Conservation (phyloP, 148 eudicot genomes). For the Suaeda aralocaspica region DNA sequence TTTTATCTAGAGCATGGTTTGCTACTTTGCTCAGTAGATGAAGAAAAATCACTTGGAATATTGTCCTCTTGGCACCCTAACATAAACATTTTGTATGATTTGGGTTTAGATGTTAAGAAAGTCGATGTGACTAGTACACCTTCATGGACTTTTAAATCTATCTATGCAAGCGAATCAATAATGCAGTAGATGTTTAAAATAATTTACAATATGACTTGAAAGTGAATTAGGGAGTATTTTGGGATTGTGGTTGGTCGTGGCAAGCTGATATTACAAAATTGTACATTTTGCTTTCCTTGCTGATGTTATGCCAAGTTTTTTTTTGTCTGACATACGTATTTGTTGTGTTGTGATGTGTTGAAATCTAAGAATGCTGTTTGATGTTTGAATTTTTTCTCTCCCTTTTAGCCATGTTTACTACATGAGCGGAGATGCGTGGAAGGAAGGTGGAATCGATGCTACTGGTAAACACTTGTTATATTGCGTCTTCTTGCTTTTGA, state of each 20-base stretch:
- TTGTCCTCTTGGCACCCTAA: not conserved
- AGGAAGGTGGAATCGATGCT: slow-evolving; percentile 99
- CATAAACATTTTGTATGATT: not conserved
- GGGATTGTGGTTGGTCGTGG: not conserved
- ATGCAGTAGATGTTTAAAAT: not conserved
- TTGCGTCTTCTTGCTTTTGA: not conserved
- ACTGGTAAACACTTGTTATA: slow-evolving; percentile 60
- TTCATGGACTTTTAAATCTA: not conserved
- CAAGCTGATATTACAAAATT: not conserved
- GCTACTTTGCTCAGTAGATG: slow-evolving; percentile 1
- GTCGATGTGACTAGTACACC: not conserved
- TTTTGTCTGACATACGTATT: not conserved
- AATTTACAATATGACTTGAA: not conserved
- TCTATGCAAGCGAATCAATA: not conserved
- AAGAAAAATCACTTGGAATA: not conserved
- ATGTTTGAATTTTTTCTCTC: slow-evolving; percentile 22
- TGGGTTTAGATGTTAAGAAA: not conserved
- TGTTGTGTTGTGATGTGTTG: slow-evolving; percentile 2
- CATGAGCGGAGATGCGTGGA: slow-evolving; percentile 99
- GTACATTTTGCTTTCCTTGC: slow-evolving; percentile 8
- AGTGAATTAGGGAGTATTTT: not conserved
- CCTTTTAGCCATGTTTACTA: slow-evolving; percentile 84
- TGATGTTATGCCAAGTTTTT: not conserved
- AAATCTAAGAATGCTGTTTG: slow-evolving; percentile 6
- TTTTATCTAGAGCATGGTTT: not conserved